Conservation (phyloP, 257 asterid genomes). For the Voacanga thouarsii region DNA sequence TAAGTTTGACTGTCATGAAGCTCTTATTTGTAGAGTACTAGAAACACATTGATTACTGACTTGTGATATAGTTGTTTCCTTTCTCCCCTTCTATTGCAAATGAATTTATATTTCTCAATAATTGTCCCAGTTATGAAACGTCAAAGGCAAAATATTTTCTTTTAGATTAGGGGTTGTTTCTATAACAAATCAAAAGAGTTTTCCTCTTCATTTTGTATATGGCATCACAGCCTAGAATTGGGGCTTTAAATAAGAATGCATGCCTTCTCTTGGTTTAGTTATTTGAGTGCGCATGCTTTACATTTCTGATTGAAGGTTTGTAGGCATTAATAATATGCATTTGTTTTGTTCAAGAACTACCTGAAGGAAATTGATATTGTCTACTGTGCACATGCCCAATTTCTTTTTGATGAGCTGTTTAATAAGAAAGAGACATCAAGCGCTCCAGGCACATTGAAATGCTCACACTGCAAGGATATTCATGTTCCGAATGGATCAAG, state of each 20-base stretch:
- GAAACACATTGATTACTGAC: not conserved
- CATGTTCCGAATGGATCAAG: too few relatives aligned
- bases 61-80: not conserved
- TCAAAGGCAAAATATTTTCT: not conserved
- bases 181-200: not conserved
- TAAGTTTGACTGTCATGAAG: not conserved
- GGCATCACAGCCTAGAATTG: too few relatives aligned
- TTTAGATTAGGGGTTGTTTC: not conserved
- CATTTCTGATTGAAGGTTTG: too few relatives aligned
- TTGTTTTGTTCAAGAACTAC: constrained; percentile 61
- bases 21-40: too few relatives aligned
- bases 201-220: not conserved
- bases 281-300: too few relatives aligned
- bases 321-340: too few relatives aligned
- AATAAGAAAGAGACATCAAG: constrained; percentile 45
- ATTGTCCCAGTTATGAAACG: not conserved
- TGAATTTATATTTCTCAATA: not conserved
- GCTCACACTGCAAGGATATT: too few relatives aligned
- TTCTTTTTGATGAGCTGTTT: constrained; percentile 68
- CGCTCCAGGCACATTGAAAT: constrained; percentile 47
- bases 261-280: too few relatives aligned
- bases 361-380: constrained; percentile 96
- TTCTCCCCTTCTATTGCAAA: not conserved
- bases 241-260: too few relatives aligned
- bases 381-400: constrained; percentile 81